A percentile compares a stretch with the other conserved stretches of the same genome.
Conservation (phyloP, 805 yeast genomes). For the Candida nonsorbophila region DNA sequence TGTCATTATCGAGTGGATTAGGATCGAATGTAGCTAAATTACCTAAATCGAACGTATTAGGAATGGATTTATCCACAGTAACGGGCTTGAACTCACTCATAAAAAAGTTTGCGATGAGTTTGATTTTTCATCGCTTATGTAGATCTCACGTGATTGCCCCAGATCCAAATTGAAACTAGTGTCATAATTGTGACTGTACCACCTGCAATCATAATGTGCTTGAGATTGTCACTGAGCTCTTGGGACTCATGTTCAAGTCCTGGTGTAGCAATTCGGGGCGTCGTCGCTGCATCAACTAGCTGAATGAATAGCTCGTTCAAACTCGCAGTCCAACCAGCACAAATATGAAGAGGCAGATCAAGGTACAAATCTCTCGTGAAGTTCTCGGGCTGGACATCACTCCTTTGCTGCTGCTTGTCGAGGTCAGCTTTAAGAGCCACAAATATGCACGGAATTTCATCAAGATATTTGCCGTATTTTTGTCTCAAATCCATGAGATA, state of each 20-base stretch:
- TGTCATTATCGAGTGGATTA: conserved; percentile 69
- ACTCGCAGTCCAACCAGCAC: conserved; percentile 86
- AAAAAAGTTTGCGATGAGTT: conserved; percentile 10
- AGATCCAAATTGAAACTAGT: conserved; percentile 58
- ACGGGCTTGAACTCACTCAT: conserved; percentile 52
- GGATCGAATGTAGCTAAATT: conserved; percentile 86
- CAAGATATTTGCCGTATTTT: conserved; percentile 51
- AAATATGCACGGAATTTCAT: conserved; percentile 71
- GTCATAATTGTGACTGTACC: conserved; percentile 67
- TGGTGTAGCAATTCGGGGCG: conserved; percentile 75
- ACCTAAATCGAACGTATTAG: conserved; percentile 85
- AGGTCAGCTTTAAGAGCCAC: conserved; percentile 94
- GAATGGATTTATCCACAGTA: conserved; percentile 87
- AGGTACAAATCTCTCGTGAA: conserved; percentile 63
- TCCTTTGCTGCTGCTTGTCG: conserved; percentile 91
- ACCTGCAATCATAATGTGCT: conserved; percentile 57
- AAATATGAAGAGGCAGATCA: conserved; percentile 84
- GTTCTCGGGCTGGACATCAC: conserved; percentile 80
- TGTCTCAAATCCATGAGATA: conserved; percentile 67
- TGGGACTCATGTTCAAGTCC: conserved; percentile 62
- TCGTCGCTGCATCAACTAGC: conserved; percentile 80
- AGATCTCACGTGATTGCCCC: no score
- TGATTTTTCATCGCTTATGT: no score
- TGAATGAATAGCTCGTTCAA: conserved; percentile 80
- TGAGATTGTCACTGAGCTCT: conserved; percentile 43